Evolutionary conservation across 225 moss, liverwort and hornwort species (phyloP), one percentile per base, ranked within the genome.

Genomic region (Climacium dendroides): DNA sequence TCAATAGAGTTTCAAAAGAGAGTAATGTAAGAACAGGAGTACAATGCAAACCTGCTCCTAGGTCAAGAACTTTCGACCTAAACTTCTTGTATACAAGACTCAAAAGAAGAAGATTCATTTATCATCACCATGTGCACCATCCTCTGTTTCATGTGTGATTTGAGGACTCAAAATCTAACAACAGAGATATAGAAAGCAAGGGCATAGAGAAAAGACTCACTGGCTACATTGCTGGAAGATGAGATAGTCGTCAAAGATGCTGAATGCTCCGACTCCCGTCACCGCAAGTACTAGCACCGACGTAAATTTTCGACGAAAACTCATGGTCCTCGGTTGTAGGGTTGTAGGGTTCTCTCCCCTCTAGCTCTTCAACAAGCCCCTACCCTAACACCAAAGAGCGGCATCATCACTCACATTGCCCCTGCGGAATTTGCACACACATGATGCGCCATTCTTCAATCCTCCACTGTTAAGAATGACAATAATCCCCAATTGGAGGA

Each of bases 181-280:
- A 61, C 82, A 85, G 54, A 58, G 45, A 84, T 47, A 23, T 19
- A 18, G 61, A 80, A 64, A 47, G 23, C 70, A 54, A 57, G 74
- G 80, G 76, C 35, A 64, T 23, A 54, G 45, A 71, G 70, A 63
- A 70, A 84, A 57, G 50, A 88, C 91, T 88, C 81, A 94, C 94
- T 82, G 90, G 87, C 94, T 92, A 74, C 94, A 94, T 90, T 92
- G 90, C 89, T 92, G 91, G 74, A 92, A 94, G 84, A 94, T 87
- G 54, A 91, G 90, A 73, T 90, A 92, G 89, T 94, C 94, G 80
- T 94, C 94, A 55, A 88, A 90, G 66, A 94, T 94, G 89, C 92
- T 94, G 29, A 85, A 91, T 53, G 90, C 90, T 88, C 89, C 94
- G 53, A 91, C 83, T 83, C 94, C 91, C 80, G 91, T 91, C 80